Percentiles rank a stretch among this genome's conserved stretches.
phyloP scores from a whole-genome alignment of 257 asterid genomes.

The Ilex asprella region DNA sequence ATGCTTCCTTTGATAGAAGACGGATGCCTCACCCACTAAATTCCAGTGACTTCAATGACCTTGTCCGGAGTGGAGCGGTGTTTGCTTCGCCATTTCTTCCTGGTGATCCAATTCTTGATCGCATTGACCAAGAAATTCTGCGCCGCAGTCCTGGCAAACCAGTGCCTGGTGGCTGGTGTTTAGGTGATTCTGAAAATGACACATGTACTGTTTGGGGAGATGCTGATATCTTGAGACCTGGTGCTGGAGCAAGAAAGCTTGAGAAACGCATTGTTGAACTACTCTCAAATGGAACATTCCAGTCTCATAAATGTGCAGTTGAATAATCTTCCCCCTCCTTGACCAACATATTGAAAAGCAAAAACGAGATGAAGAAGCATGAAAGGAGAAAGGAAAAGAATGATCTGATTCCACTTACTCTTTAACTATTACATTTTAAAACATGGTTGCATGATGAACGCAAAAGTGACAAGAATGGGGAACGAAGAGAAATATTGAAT shows the following conservation, averaged over 20 bases:
- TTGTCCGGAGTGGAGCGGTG: slow-evolving; percentile 66
- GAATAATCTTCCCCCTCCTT: slow-evolving; percentile 14
- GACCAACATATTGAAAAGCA: slow-evolving; percentile 1
- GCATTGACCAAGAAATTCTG: slow-evolving; percentile 50
- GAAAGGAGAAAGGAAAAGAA: slow-evolving; percentile 1
- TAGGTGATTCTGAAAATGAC: slow-evolving; percentile 42
- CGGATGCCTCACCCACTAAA: slow-evolving; percentile 36
- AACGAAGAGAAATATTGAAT: too few relatives aligned
- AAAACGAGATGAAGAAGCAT: slow-evolving; percentile 3
- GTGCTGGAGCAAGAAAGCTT: slow-evolving; percentile 58
- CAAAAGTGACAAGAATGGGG: too few relatives aligned
- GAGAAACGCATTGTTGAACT: slow-evolving; percentile 44
- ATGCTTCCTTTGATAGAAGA: slow-evolving; percentile 38
- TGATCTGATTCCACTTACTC: background rate
- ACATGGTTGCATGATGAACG: too few relatives aligned
- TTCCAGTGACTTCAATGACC: slow-evolving; percentile 40
- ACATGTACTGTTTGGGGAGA: slow-evolving; percentile 76
- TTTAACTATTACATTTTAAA: background rate
- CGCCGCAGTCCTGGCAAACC: slow-evolving; percentile 38
- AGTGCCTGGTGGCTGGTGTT: slow-evolving; percentile 92
- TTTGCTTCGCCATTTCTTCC: slow-evolving; percentile 59
- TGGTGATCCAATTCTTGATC: slow-evolving; percentile 58
- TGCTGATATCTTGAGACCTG: slow-evolving; percentile 71
- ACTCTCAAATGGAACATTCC: slow-evolving; percentile 31
- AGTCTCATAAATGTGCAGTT: slow-evolving; percentile 32